Base-by-base conservation (phyloP, 1,284 basidiomycete genomes). In the Vanrija pseudolonga region DNA sequence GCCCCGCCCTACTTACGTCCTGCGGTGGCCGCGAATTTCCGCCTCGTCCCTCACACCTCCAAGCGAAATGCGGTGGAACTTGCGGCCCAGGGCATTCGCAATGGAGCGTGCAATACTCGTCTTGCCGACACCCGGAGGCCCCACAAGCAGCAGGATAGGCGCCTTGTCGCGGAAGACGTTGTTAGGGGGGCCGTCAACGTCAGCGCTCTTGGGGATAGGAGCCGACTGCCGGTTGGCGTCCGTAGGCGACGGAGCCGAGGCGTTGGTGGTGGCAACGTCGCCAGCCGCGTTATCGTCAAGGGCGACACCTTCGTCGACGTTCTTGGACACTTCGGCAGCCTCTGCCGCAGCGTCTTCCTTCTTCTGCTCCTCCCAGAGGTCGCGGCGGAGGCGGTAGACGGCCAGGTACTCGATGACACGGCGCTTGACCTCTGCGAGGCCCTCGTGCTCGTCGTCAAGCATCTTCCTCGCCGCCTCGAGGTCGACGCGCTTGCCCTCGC, bases 71-170 rank as follows among this genome's bases (percentile, higher is more conserved):
- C 95, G 84, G 50, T 74, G 69, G 61, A 74, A 73, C 53, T 66
- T 65, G 18, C 72, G 55, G 0, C 72, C 72, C 3, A 74, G 59
- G 0, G 70, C 65, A 6, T 56, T 51, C 14, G 72, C 72, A 15
- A 74, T 60, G 7, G 72, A 74, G 9, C 65, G 61, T 0, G 72
- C 72, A 38, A 74, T 71, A 3, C 83, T 87, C 2, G 89, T 96
- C 79, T 95, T 95, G 28, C 94, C 94, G 1, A 98, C 95, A 72
- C 95, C 95, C 1, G 95, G 95, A 11, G 95, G 95, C 8, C 94
- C 95, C 26, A 90, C 91, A 12, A 98, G 63, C 5, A 74, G 63
- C 12, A 74, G 55, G 32, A 74, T 74, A 0, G 72, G 72, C 4
- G 71, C 72, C 47, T 71, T 73, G 56, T 74, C 71, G 20, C 70